Percentiles rank a stretch among this genome's conserved stretches.
Evolutionary conservation across 768 basidiomycete species (phyloP).

Genomic region (Pisolithus tinctorius): DNA sequence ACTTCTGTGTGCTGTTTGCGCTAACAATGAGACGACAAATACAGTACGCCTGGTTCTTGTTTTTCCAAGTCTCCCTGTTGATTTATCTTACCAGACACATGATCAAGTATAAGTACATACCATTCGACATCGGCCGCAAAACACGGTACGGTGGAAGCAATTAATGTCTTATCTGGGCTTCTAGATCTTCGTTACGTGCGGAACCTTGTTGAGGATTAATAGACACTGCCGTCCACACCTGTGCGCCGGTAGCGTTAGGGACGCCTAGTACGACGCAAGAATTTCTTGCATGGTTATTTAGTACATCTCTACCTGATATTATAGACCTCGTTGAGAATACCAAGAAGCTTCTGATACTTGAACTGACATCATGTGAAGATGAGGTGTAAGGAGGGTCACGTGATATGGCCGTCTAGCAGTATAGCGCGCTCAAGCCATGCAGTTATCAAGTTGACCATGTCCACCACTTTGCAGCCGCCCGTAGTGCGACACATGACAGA

Average conservation of each 20-base stretch:
- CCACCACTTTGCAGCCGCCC: constrained; percentile 15
- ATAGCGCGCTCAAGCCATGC: neutral
- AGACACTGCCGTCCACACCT: constrained; percentile 1
- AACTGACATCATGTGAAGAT: too few species aligned
- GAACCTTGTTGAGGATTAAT: constrained; percentile 1
- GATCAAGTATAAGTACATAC: constrained; percentile 97
- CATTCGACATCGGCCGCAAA: constrained; percentile 94
- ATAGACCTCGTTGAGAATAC: too few species aligned
- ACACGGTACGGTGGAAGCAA: constrained; percentile 68
- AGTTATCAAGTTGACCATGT: neutral
- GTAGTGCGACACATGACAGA: constrained; percentile 32
- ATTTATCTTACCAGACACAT: constrained; percentile 67
- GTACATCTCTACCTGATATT: neutral
- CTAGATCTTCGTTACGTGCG: constrained; percentile 2
- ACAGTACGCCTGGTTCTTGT: constrained; percentile 51
- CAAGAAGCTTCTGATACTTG: too few species aligned
- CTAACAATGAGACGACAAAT: constrained; percentile 96
- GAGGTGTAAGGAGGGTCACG: too few species aligned
- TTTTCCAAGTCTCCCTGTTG: constrained; percentile 8
- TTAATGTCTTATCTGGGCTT: constrained; percentile 18
- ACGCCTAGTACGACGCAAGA: neutral
- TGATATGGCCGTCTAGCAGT: too few species aligned
- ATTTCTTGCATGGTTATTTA: neutral
- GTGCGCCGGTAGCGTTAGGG: neutral
- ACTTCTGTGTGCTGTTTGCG: constrained; percentile 92